Percentiles rank a stretch among this genome's conserved stretches.
Conservation (phyloP, 83 land plant species). For the Thuja plicata region DNA sequence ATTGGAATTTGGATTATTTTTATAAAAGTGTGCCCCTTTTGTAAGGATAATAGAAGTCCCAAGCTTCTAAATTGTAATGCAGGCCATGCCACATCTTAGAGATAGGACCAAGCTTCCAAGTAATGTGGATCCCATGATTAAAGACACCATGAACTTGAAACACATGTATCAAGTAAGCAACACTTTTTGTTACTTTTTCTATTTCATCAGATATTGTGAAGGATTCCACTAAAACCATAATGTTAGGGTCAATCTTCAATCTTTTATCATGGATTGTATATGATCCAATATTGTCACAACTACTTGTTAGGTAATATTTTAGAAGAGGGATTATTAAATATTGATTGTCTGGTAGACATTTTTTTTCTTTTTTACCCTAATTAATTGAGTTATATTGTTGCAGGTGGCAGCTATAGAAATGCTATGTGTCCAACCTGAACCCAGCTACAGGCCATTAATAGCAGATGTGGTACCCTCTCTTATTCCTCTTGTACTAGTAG, state of each 20-base stretch:
- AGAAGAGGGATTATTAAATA: background rate
- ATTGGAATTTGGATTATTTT: background rate
- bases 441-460: constrained; percentile 82
- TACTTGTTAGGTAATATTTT: background rate
- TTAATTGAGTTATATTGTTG: background rate
- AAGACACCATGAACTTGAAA: constrained; percentile 64
- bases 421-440: constrained; percentile 77
- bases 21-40: background rate
- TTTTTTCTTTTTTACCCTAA: too few relatives aligned
- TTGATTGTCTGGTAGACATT: too few relatives aligned
- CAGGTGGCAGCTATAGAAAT: constrained; percentile 91
- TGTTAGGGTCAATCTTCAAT: background rate
- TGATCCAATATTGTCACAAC: background rate
- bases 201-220: background rate
- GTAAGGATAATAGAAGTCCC: background rate
- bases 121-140: constrained; percentile 72
- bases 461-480: constrained; percentile 83
- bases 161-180: constrained; percentile 72
- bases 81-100: constrained; percentile 85
- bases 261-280: background rate
- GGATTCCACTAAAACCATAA: background rate
- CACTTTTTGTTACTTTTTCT: background rate
- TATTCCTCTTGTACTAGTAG: constrained; percentile 71
- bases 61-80: constrained; percentile 15
- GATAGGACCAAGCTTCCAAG: constrained; percentile 78